Percentiles rank a stretch among this genome's conserved stretches.
Conservation (phyloP, 2,329 filamentous ascomycete species). For the Triangularia verruculosa region DNA sequence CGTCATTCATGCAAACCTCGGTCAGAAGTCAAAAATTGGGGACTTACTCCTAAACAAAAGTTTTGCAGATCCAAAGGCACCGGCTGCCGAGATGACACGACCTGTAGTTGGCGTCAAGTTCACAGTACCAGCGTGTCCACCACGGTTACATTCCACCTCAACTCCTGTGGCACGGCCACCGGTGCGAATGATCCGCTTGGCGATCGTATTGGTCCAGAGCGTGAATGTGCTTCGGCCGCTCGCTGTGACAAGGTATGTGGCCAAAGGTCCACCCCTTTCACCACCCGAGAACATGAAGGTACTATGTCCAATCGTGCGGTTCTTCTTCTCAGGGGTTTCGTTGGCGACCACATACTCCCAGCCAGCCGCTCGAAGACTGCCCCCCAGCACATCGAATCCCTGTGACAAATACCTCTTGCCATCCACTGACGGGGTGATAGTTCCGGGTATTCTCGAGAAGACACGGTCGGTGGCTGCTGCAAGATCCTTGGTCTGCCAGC, state of each 20-base stretch:
- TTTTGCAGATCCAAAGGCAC: constrained; percentile 65
- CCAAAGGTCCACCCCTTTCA: constrained; percentile 66
- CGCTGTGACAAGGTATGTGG: constrained; percentile 56
- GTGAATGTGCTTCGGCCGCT: constrained; percentile 60
- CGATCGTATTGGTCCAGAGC: constrained; percentile 62
- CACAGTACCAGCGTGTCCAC: constrained; percentile 51
- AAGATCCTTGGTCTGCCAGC: constrained; percentile 67
- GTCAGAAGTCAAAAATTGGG: background rate
- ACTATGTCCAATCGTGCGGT: constrained; percentile 60
- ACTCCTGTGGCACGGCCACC: constrained; percentile 63
- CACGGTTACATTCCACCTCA: constrained; percentile 57
- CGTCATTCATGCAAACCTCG: background rate
- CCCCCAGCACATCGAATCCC: constrained; percentile 60
- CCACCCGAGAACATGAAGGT: constrained; percentile 66
- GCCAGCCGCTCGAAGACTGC: constrained; percentile 56
- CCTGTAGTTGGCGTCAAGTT: constrained; percentile 57
- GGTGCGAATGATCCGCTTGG: constrained; percentile 62
- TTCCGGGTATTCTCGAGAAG: constrained; percentile 67
- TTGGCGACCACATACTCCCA: constrained; percentile 64
- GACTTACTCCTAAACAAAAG: constrained; percentile 58
- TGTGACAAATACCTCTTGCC: constrained; percentile 63
- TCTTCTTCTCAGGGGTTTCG: constrained; percentile 59
- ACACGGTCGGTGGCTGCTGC: constrained; percentile 57
- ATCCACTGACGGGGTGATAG: constrained; percentile 62
- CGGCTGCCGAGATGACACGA: constrained; percentile 65